Percentiles rank a stretch among this genome's conserved stretches.
Conservation (phyloP, 2,329 filamentous ascomycete genomes). For the Fusarium udum region DNA sequence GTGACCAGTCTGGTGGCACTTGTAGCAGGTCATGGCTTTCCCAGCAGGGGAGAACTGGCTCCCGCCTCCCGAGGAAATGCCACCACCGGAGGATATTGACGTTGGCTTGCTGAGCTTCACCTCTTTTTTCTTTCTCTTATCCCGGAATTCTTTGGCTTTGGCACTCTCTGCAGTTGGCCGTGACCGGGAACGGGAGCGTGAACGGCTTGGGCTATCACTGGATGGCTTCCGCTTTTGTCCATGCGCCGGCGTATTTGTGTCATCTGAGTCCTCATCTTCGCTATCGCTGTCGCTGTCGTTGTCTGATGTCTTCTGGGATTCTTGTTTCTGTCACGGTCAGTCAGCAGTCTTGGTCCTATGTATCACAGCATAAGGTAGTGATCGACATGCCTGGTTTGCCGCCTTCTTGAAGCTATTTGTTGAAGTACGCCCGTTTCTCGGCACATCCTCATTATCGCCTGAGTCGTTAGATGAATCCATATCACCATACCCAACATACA, state of each 20-base stretch:
- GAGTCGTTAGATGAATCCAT: slow-evolving; percentile 55
- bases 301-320: slow-evolving; percentile 20
- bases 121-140: slow-evolving; percentile 71
- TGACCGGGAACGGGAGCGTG: slow-evolving; percentile 47
- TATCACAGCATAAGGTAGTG: background rate
- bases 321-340: slow-evolving; percentile 29
- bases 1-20: slow-evolving; percentile 71
- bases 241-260: slow-evolving; percentile 36
- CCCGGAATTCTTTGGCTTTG: slow-evolving; percentile 61
- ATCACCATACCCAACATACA: slow-evolving; percentile 66
- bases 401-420: slow-evolving; percentile 45
- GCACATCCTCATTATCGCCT: slow-evolving; percentile 48
- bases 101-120: slow-evolving; percentile 71
- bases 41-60: slow-evolving; percentile 34
- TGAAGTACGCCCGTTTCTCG: slow-evolving; percentile 49
- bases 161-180: slow-evolving; percentile 40
- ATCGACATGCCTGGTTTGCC: slow-evolving; percentile 43
- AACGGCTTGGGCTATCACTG: slow-evolving; percentile 43
- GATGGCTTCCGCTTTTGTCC: slow-evolving; percentile 44
- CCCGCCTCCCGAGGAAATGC: slow-evolving; percentile 58
- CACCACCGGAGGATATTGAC: slow-evolving; percentile 58
- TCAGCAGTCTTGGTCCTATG: background rate
- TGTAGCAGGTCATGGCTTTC: slow-evolving; percentile 61
- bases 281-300: slow-evolving; percentile 43
- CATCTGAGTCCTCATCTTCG: slow-evolving; percentile 42